Percentiles rank a stretch among this genome's conserved stretches.
Evolutionary conservation across 768 basidiomycete genomes (phyloP).

Genomic region (Tremella yokohamensis): DNA sequence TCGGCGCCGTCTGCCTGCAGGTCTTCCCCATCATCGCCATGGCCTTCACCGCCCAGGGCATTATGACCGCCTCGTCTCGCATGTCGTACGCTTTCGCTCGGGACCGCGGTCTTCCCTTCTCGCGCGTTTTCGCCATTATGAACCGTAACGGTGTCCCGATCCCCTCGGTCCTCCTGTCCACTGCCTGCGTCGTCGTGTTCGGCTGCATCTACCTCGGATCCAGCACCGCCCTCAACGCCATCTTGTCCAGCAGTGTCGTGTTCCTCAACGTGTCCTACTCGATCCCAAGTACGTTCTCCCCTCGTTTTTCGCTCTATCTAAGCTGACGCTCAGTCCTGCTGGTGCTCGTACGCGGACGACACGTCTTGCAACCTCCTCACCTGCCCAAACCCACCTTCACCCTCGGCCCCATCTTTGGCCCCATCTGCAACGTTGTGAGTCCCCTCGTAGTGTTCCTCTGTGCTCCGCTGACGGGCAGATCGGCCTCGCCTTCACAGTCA

Average conservation of each 20-base stretch:
- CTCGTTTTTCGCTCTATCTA: too few species aligned
- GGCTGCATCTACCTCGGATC: conserved; percentile 43
- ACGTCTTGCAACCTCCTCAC: conserved; percentile 27
- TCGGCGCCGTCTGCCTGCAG: conserved; percentile 40
- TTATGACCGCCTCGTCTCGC: conserved; percentile 36
- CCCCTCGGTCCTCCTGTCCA: conserved; percentile 30
- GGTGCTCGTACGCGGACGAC: conserved; percentile 29
- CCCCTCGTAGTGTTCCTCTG: too few species aligned
- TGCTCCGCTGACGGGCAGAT: conserved; percentile 10
- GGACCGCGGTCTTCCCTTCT: conserved; percentile 37
- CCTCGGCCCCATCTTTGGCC: conserved; percentile 43
- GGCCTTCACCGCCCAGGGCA: conserved; percentile 42
- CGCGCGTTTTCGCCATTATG: conserved; percentile 25
- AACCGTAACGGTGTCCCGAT: conserved; percentile 34
- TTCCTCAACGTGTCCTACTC: conserved; percentile 42
- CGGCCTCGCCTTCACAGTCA: conserved; percentile 44
- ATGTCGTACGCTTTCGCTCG: conserved; percentile 42
- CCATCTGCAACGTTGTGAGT: conserved; percentile 33
- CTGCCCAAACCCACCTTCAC: conserved; percentile 49
- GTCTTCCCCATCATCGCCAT: conserved; percentile 40
- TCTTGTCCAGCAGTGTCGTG: conserved; percentile 40
- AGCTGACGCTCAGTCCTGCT: conserved; percentile 20
- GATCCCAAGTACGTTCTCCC: conserved; percentile 32
- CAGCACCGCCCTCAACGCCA: conserved; percentile 37
- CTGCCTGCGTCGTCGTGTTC: conserved; percentile 38